Conservation (phyloP, 192 early-diverging fungal species). For the Podila epigama region DNA sequence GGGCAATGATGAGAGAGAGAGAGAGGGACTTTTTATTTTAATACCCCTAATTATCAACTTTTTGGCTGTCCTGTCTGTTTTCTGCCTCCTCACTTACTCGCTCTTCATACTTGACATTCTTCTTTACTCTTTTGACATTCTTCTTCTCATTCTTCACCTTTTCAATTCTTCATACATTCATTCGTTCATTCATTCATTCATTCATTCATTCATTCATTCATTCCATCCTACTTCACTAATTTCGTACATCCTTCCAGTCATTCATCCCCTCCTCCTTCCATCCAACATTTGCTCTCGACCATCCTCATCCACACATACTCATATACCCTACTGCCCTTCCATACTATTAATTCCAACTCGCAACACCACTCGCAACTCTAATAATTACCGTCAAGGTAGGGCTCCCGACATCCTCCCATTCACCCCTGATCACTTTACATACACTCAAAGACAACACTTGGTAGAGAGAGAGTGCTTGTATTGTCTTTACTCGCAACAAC, state of each 20-base stretch:
- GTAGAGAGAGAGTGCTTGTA: no score
- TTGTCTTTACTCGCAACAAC: no score
- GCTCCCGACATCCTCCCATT: no score
- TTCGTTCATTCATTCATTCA: neutral
- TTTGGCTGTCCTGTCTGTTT: neutral
- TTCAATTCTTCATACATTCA: neutral
- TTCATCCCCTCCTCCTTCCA: neutral
- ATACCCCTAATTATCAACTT: neutral
- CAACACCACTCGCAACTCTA: no score
- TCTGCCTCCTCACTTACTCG: neutral
- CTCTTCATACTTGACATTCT: neutral
- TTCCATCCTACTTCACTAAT: neutral
- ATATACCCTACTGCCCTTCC: no score
- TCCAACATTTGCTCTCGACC: no score
- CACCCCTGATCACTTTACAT: no score
- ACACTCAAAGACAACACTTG: no score
- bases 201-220: conserved; percentile 1
- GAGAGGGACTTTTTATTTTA: neutral
- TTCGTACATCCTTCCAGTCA: neutral
- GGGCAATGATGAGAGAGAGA: no score
- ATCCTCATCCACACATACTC: no score
- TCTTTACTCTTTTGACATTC: neutral
- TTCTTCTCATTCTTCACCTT: neutral
- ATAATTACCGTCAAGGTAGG: no score
- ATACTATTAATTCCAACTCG: no score